Evolutionary conservation across 139 green algal genomes (phyloP).

Genomic region (Astrephomene gubernaculifera): DNA sequence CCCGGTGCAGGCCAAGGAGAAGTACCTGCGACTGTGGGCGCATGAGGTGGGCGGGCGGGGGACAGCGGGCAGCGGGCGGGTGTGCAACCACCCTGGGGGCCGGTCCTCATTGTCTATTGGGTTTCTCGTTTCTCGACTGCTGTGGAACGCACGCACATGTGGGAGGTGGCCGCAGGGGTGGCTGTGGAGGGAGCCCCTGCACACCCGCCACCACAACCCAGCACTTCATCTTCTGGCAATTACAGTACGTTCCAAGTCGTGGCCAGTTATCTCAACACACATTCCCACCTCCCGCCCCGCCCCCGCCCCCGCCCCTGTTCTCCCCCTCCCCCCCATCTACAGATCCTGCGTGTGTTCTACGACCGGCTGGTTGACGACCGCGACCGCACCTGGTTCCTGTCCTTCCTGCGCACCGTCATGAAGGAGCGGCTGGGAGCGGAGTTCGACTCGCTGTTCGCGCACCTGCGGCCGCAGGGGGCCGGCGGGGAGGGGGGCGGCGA

Average conservation of each 20-base stretch:
- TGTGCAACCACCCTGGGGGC: no score
- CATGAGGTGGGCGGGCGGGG: slow-evolving; percentile 65
- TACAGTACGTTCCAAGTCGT: no score
- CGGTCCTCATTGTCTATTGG: neutral
- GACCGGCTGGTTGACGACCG: slow-evolving; percentile 77
- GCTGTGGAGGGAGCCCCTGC: no score
- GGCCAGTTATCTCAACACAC: neutral
- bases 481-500: neutral
- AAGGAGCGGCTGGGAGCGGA: slow-evolving; percentile 41
- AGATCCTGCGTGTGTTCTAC: slow-evolving; percentile 82
- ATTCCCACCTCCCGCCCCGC: neutral
- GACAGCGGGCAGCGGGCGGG: no score
- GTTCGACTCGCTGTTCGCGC: slow-evolving; percentile 59
- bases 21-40: slow-evolving; percentile 75
- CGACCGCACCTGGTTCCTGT: slow-evolving; percentile 72
- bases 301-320: neutral
- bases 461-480: slow-evolving; percentile 43
- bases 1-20: slow-evolving; percentile 39
- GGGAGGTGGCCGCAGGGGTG: no score
- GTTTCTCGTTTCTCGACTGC: no score
- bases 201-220: no score
- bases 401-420: slow-evolving; percentile 54
- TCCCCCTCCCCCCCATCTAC: no score
- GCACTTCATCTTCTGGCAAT: no score
- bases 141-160: no score